phyloP scores from a whole-genome alignment of 73 alveolate species.

The Paramecium primaurelia region DNA sequence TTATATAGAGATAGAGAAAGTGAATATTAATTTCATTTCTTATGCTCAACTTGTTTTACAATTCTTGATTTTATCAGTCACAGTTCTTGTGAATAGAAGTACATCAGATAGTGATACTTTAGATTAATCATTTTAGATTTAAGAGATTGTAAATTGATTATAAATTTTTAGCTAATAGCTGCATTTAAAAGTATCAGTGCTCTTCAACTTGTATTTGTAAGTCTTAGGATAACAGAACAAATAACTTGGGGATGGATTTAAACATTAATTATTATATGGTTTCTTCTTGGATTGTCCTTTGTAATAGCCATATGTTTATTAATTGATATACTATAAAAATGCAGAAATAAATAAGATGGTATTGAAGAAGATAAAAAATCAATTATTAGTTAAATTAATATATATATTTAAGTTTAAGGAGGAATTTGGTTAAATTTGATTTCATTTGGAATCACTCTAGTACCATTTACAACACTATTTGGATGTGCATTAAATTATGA shows the following conservation, averaged over 20 bases:
- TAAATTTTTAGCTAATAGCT: neutral
- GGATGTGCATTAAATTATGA: neutral
- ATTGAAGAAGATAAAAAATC: neutral
- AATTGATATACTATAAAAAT: neutral
- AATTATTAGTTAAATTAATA: neutral
- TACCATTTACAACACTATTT: neutral
- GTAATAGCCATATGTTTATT: neutral
- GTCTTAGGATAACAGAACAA: neutral
- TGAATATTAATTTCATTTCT: slow-evolving; percentile 15
- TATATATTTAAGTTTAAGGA: neutral
- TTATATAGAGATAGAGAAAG: neutral
- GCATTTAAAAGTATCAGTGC: slow-evolving; percentile 26
- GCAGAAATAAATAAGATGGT: neutral
- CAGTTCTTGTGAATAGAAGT: slow-evolving; percentile 19
- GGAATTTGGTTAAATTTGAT: neutral
- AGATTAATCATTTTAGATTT: neutral
- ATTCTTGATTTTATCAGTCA: neutral
- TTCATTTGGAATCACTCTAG: neutral
- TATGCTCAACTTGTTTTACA: neutral
- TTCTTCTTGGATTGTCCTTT: neutral
- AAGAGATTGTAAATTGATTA: neutral
- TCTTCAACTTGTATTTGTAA: neutral
- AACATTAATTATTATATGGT: slow-evolving; percentile 34
- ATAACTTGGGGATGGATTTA: slow-evolving; percentile 35
- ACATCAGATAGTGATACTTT: neutral